Evolutionary conservation across 139 green algal species (phyloP), one percentile per base, ranked within the genome.

Genomic region (Cymbomonas tetramitiformis): DNA sequence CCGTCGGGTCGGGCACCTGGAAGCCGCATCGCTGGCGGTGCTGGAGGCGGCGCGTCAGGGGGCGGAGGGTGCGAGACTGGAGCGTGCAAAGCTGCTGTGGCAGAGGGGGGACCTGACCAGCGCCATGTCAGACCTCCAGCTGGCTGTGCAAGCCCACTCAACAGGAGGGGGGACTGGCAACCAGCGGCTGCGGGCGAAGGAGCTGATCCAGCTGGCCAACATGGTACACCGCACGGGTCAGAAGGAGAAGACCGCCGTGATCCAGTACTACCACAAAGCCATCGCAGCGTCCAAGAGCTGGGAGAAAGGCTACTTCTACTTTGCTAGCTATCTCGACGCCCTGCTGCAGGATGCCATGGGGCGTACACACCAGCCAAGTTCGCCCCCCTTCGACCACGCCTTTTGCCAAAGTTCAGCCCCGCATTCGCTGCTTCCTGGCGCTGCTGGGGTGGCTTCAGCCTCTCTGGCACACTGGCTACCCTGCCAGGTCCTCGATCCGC

Each of bases 1-100:
- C 70, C 62, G 87, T 9, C 63, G 46, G 1, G 31, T 64, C 61
- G 85, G 84, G 4, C 83, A 95, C 60, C 71, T 77, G 30, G 85
- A 96, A 39, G 83, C 84, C 0, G 89, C 87, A 4, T 71, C 68
- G 26, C 77, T 78, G 0, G 81, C 87, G 0, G 69, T 83, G 2
- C 77, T 94, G 28, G 79, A 97, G 68, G 88, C 89, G 0, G 15
- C 15, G 12, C 15, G 12, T 43, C 43, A 47, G 1, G 62, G 56
- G 1, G 76, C 79, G 15, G 58, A 75, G 0, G 66, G 64, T 9
- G 72, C 76, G 2, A 56, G 65, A 7, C 34, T 94, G 47, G 82
- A 96, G 68, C 69, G 65, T 5, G 79, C 81, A 44, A 81, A 84
- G 72, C 79, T 96, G 55, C 75, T 95, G 46, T 91, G 86, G 83